phyloP scores from a whole-genome alignment of 2,329 filamentous ascomycete species.

The Talaromyces sp. region DNA sequence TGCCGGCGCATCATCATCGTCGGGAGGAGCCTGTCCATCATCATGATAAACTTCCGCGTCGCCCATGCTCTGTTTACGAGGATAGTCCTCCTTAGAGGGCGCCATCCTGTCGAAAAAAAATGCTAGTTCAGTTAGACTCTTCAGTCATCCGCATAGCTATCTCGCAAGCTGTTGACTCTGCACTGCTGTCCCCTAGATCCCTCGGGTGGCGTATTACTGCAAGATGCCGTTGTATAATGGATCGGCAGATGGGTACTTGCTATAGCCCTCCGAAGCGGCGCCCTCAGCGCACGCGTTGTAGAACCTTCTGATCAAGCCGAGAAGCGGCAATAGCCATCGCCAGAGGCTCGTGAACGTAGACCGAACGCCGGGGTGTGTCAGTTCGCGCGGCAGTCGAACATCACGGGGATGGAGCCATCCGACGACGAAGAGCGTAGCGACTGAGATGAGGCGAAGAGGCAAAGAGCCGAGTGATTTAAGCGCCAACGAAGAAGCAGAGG shows the following conservation, averaged over 20 bases:
- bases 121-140: not conserved
- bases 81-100: not conserved
- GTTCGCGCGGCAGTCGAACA: conserved; percentile 4
- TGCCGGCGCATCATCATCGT: conserved; percentile 10
- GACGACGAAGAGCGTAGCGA: not conserved
- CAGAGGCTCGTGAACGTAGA: not conserved
- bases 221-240: not conserved
- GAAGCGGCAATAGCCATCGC: conserved; percentile 8
- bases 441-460: not conserved
- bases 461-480: not conserved
- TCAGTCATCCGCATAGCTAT: conserved; percentile 1
- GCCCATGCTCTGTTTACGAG: not conserved
- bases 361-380: not conserved
- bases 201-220: not conserved
- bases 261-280: not conserved
- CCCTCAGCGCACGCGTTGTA: conserved; percentile 1
- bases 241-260: not conserved
- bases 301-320: not conserved
- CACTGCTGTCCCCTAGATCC: not conserved
- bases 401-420: conserved; percentile 1
- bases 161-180: conserved; percentile 2
- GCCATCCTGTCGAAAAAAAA: conserved; percentile 4
- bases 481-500: not conserved
- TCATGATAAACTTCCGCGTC: not conserved
- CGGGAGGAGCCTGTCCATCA: conserved; percentile 14